A percentile compares a stretch with the other conserved stretches of the same genome.
Conservation (phyloP, 1,284 basidiomycete genomes). For the Laetiporus sulphureus region DNA sequence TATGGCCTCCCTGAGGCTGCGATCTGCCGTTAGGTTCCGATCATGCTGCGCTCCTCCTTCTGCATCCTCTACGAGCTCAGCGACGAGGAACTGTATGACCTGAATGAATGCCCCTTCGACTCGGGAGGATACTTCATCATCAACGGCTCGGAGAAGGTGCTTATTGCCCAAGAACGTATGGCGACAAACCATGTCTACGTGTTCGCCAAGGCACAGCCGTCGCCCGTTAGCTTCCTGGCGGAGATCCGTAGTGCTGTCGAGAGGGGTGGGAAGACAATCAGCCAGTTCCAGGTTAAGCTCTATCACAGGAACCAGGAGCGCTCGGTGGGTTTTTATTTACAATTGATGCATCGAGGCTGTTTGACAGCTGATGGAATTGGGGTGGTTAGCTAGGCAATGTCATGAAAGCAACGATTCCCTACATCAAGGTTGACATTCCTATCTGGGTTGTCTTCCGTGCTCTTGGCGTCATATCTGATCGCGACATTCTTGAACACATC, state of each 20-base stretch:
- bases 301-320: constrained; percentile 87
- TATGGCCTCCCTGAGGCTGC: neutral
- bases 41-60: constrained; percentile 96
- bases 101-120: constrained; percentile 98
- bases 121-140: constrained; percentile 99
- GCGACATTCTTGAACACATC: constrained; percentile 97
- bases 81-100: constrained; percentile 79
- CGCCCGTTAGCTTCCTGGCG: constrained; percentile 92
- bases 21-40: constrained; percentile 66
- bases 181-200: constrained; percentile 99
- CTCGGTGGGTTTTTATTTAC: constrained; percentile 64
- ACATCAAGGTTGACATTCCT: constrained; percentile 97
- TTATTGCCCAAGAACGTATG: constrained; percentile 99
- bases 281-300: constrained; percentile 98
- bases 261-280: constrained; percentile 97
- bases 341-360: no score
- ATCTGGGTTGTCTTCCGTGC: constrained; percentile 99
- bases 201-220: constrained; percentile 96
- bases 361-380: no score
- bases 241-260: constrained; percentile 98
- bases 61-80: constrained; percentile 83
- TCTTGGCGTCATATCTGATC: constrained; percentile 95
- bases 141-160: constrained; percentile 98
- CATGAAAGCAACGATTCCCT: constrained; percentile 96
- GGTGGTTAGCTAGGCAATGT: constrained; percentile 83